Evolutionary conservation across 768 basidiomycete species (phyloP), one percentile per base, ranked within the genome.

Genomic region (Suillus tomentosus): DNA sequence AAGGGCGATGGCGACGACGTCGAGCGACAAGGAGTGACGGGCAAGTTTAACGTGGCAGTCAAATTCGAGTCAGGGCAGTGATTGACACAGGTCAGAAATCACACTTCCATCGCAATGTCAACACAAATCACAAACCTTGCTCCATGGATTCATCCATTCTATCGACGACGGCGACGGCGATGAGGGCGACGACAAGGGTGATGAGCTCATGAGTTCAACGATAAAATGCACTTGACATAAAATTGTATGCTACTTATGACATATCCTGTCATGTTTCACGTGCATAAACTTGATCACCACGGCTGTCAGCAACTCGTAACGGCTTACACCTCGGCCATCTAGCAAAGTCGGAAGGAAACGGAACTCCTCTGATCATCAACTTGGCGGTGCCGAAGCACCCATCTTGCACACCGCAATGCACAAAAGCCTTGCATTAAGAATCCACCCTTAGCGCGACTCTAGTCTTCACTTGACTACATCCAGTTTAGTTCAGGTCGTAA

Each of bases 31-130:
- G 5, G 31, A 6, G 27, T 54, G 19, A 58, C 24, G 24, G 8
- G 6, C 51, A 31, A 39, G 22, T 42, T 58, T 42, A 58, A 58
- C 57, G 40, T 58, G 57, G 57, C 57, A 58, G 57, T 19, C 24
- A 54, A 54, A 54, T 54, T 15, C n/a, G 5, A n/a, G 45, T 47
- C 37, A 17, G 24, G 56, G 57, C 57, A 3, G 57, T 58, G 57
- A 6, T 50, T n/a, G n/a, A 58, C 57, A 58, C 57, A 58, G 57
- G 40, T 57, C 39, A 58, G 39, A 17, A 27, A 40, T 57, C 17
- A 17, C 19, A 6, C 53, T 36, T 54, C 31, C 15, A 54, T 19
- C 31, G 15, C 50, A 51, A 27, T 17, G 31, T 2, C 57, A 58
- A 27, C 10, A 42, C 17, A 39, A 40, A 57, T 17, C 11, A 40